Evolutionary conservation across 345 rosid species (phyloP).

Genomic region (Alliaria petiolata): DNA sequence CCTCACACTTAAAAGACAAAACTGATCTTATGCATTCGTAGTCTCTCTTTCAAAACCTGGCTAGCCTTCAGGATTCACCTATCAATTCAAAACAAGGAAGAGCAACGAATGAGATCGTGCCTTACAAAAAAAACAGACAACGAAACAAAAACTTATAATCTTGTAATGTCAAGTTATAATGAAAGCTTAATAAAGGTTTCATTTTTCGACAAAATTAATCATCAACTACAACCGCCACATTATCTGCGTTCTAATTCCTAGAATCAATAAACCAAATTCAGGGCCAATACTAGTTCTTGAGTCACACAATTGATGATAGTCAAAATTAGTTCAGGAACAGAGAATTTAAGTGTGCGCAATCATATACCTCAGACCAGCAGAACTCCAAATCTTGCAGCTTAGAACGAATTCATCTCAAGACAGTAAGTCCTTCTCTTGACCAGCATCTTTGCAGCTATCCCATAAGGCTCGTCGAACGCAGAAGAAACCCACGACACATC

Average conservation of each 20-base stretch:
- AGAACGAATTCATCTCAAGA: conserved; percentile 98
- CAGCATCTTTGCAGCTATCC: conserved; percentile 86
- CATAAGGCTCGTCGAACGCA: conserved; percentile 79
- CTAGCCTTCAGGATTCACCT: conserved; percentile 21
- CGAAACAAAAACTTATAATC: not conserved
- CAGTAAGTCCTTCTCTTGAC: conserved; percentile 92
- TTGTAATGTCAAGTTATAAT: not conserved
- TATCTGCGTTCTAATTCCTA: no score
- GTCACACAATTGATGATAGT: not conserved
- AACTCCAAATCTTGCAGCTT: not conserved
- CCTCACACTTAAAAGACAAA: not conserved
- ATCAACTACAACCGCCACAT: not conserved
- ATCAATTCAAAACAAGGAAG: not conserved
- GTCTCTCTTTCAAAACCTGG: conserved; percentile 2
- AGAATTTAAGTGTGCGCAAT: not conserved
- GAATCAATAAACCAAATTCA: not conserved
- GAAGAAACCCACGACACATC: conserved; percentile 78
- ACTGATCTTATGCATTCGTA: conserved; percentile 5
- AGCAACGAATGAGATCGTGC: not conserved
- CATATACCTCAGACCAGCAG: conserved; percentile 23
- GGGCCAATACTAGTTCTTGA: not conserved
- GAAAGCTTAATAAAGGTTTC: not conserved
- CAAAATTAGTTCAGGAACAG: not conserved
- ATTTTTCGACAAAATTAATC: not conserved
- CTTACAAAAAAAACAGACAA: no score